These are phyloP conservation scores for Sisymbrium altissimum DNA, from an alignment of 345 rosid genomes.

Conservation along the genomic window DNA sequence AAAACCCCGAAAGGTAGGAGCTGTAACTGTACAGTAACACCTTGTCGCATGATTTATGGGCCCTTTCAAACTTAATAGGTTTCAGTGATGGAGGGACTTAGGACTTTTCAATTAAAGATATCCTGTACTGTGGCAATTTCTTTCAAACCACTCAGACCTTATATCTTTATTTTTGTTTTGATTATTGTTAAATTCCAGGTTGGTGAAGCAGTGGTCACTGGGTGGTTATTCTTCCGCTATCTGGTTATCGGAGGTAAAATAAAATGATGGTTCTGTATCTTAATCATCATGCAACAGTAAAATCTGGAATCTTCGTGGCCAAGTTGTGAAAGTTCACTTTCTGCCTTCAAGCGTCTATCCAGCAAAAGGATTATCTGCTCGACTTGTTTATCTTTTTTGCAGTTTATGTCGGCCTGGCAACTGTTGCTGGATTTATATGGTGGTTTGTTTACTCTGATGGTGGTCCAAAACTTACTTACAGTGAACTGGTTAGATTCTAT, in stretches of 20 bases:
- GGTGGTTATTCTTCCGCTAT: slow-evolving; percentile 98
- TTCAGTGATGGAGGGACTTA: slow-evolving; percentile 8
- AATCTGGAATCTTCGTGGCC: neutral
- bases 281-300: neutral
- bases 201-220: slow-evolving; percentile 93
- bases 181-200: slow-evolving; percentile 55
- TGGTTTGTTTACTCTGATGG: slow-evolving; percentile 85
- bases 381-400: slow-evolving; percentile 33
- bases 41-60: neutral
- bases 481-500: slow-evolving; percentile 70
- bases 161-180: slow-evolving; percentile 17
- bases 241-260: slow-evolving; percentile 93
- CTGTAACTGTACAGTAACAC: slow-evolving; percentile 1
- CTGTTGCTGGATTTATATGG: slow-evolving; percentile 98
- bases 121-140: slow-evolving; percentile 1
- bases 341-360: slow-evolving; percentile 14
- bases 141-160: slow-evolving; percentile 3
- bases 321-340: neutral
- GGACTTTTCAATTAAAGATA: neutral
- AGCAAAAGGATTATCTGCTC: neutral
- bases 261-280: slow-evolving; percentile 4
- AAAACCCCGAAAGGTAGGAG: slow-evolving; percentile 90
- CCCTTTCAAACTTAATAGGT: neutral
- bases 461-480: slow-evolving; percentile 84
- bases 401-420: slow-evolving; percentile 99